These are phyloP conservation scores for Bruguiera parviflora DNA, from an alignment of 345 rosid genomes.

Conservation along the genomic window DNA sequence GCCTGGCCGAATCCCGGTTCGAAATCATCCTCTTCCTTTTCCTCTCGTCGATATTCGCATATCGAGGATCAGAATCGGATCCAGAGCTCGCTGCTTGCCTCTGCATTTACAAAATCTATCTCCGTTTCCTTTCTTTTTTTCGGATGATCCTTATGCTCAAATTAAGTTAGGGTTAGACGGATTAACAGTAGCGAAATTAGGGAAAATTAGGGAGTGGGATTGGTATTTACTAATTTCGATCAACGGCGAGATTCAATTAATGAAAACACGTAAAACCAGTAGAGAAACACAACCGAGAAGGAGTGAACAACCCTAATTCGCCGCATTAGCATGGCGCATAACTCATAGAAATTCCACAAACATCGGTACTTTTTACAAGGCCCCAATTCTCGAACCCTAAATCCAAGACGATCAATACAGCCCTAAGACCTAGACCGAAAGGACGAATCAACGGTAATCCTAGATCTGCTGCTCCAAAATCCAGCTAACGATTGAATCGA, in stretches of 20 bases:
- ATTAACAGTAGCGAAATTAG: background rate
- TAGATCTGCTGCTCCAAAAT: too few relatives aligned
- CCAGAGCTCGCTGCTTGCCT: constrained; percentile 47
- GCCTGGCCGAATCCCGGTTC: constrained; percentile 81
- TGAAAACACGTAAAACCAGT: constrained; percentile 90
- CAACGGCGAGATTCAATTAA: constrained; percentile 20
- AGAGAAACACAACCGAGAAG: constrained; percentile 85
- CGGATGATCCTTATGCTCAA: too few relatives aligned
- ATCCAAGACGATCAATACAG: background rate
- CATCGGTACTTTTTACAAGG: constrained; percentile 31
- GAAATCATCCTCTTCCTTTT: constrained; percentile 87
- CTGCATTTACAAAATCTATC: constrained; percentile 27
- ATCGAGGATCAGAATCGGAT: constrained; percentile 59
- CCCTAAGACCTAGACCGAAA: background rate
- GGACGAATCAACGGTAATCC: background rate
- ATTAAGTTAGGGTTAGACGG: background rate
- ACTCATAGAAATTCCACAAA: constrained; percentile 53
- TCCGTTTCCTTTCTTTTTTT: constrained; percentile 21
- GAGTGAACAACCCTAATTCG: constrained; percentile 80
- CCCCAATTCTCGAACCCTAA: constrained; percentile 12
- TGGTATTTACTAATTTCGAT: background rate
- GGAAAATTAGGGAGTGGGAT: background rate
- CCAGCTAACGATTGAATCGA: background rate
- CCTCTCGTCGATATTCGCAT: constrained; percentile 54
- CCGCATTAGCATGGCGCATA: constrained; percentile 49